These are phyloP conservation scores for Pythium dissotocum DNA, from an alignment of 352 stramenopile genomes.

Conservation along the genomic window DNA sequence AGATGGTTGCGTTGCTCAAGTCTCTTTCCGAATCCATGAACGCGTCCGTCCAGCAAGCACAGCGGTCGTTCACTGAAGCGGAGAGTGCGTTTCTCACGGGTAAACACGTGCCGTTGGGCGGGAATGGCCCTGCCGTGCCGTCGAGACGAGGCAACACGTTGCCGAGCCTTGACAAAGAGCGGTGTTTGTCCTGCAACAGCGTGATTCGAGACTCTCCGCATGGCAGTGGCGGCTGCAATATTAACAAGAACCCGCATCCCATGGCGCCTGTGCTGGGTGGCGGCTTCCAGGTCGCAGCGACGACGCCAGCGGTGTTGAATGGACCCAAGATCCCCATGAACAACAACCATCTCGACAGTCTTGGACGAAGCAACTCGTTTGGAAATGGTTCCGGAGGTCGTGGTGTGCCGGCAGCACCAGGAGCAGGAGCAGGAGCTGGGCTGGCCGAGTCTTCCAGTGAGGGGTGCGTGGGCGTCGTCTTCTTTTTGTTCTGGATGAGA, in stretches of 20 bases:
- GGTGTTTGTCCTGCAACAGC: constrained; percentile 79
- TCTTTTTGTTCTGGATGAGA: neutral
- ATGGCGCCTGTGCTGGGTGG: constrained; percentile 71
- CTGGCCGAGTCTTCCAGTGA: constrained; percentile 59
- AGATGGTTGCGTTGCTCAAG: constrained; percentile 80
- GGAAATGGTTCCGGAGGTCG: constrained; percentile 5
- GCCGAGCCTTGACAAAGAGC: constrained; percentile 76
- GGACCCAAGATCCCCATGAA: constrained; percentile 38
- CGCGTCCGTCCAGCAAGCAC: constrained; percentile 70
- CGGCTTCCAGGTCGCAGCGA: constrained; percentile 57
- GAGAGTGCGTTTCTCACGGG: constrained; percentile 76
- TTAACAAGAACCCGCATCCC: constrained; percentile 68
- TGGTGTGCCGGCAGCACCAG: neutral
- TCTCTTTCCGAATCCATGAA: constrained; percentile 84
- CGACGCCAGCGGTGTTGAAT: constrained; percentile 25
- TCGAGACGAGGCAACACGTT: constrained; percentile 58
- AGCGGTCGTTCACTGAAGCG: constrained; percentile 58
- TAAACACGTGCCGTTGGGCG: constrained; percentile 48
- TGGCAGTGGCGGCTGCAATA: constrained; percentile 21
- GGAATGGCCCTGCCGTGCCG: neutral
- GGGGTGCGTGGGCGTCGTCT: constrained; percentile 34
- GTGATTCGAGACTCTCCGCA: constrained; percentile 48
- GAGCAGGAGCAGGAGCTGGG: neutral
- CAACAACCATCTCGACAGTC: constrained; percentile 42
- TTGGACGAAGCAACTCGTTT: constrained; percentile 27